Conservation (phyloP, 2,329 filamentous ascomycete species). For the Zymoseptoria passerinii region DNA sequence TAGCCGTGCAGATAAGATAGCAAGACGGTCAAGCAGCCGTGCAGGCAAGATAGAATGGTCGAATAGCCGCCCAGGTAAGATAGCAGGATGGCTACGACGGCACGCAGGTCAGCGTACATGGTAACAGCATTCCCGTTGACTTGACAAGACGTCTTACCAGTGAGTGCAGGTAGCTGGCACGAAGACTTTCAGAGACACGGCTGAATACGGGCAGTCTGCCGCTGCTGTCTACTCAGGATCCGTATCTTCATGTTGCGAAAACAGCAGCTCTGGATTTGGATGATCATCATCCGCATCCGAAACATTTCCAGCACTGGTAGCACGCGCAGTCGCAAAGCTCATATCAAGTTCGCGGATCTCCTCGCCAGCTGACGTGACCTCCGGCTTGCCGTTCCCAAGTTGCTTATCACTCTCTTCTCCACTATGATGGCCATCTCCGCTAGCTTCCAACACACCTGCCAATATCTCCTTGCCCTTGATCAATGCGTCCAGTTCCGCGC, state of each 20-base stretch:
- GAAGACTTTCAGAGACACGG: not conserved
- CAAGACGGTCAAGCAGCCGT: no score
- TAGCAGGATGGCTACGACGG: no score
- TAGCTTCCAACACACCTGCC: conserved; percentile 28
- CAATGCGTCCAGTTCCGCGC: conserved; percentile 64
- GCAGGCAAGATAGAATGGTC: no score
- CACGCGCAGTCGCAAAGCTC: conserved; percentile 26
- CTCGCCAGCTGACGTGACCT: conserved; percentile 11
- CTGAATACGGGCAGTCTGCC: not conserved
- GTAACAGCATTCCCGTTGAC: no score
- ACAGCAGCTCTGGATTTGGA: conserved; percentile 42
- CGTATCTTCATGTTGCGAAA: conserved; percentile 36
- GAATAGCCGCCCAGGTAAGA: no score
- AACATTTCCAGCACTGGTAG: conserved; percentile 11
- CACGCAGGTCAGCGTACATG: no score
- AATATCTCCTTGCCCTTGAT: conserved; percentile 52
- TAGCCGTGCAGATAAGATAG: no score
- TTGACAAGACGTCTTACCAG: not conserved
- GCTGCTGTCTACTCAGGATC: conserved; percentile 10
- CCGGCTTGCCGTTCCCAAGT: conserved; percentile 8
- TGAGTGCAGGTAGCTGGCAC: not conserved
- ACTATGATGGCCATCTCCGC: conserved; percentile 3
- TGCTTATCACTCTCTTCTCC: conserved; percentile 4
- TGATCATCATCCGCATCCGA: conserved; percentile 35
- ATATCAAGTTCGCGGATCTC: conserved; percentile 26